Evolutionary conservation across 768 basidiomycete genomes (phyloP), one percentile per base, ranked within the genome.

Genomic region (Suillus ampliporus): DNA sequence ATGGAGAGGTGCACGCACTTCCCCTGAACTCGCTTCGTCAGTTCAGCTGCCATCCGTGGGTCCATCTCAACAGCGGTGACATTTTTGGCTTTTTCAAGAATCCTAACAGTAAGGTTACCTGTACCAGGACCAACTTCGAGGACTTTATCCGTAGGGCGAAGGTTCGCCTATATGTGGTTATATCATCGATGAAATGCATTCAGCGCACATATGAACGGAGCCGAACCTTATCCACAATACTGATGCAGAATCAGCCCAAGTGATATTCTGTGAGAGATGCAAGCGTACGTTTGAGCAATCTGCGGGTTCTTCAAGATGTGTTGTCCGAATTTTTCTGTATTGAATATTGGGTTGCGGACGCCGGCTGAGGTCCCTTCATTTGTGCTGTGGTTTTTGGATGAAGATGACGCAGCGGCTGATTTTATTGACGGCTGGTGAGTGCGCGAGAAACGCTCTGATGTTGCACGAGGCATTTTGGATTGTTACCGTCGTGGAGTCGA

Each of bases 101-200:
- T 99, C 70, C 91, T 84, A 21, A 97, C 90, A 0, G 97, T 98
- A 71, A 99, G 76, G 74, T 99, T 99, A 67, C 97, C 97, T 9
- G 97, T 98, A 77, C 97, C 97, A 14, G 97, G 96, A 71, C 96
- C 97, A 53, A 99, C 95, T 79, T 99, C 97, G 56, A 99, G 87
- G 38, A 99, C 95, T 69, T 93, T 91, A 77, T 99, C 97, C 19
- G 96, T 96, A 1, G 95, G 92, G 64, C 91, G 90, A 44, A 99
- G 80, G 71, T 92, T 94, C 1, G 97, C 96, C 90, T 97, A 60
- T 19, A 38, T 37, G 17, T 19, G 48, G 28, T 58, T 21, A 40
- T 21, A 40, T 13, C 15, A 51, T 38, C 10, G 19, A 64, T 67
- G 52, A 67, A 17, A 57, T 59, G 5, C 15, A 58, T 7, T 14